phyloP scores from a whole-genome alignment of 805 yeast species.

The Cyberlindnera bimundalis region DNA sequence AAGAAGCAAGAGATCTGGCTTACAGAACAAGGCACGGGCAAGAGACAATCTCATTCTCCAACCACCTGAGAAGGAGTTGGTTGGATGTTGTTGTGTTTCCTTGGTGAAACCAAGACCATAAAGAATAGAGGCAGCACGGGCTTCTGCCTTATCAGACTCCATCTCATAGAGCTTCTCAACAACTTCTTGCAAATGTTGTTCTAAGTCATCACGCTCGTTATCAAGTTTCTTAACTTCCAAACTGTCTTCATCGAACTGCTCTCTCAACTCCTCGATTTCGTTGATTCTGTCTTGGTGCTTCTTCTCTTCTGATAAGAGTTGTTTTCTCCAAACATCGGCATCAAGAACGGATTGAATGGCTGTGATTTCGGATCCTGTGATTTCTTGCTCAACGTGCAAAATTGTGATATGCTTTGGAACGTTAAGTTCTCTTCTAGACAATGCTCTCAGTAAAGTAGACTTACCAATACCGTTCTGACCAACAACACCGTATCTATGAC shows the following conservation, averaged over 20 bases:
- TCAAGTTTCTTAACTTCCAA: conserved; percentile 76
- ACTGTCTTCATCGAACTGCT: conserved; percentile 72
- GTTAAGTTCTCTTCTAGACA: conserved; percentile 88
- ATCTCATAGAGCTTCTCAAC: conserved; percentile 82
- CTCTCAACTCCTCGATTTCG: conserved; percentile 68
- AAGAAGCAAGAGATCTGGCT: conserved; percentile 86
- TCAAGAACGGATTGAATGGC: conserved; percentile 96
- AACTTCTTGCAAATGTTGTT: conserved; percentile 70
- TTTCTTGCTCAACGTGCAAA: conserved; percentile 96
- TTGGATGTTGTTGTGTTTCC: conserved; percentile 77
- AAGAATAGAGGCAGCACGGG: conserved; percentile 91
- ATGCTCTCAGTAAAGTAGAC: conserved; percentile 86
- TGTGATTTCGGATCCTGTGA: conserved; percentile 85
- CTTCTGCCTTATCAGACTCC: conserved; percentile 97
- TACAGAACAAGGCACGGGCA: conserved; percentile 96
- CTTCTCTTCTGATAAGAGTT: conserved; percentile 69
- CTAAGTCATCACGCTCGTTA: conserved; percentile 86
- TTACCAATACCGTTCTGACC: conserved; percentile 99
- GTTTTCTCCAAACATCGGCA: conserved; percentile 99
- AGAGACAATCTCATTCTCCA: conserved; percentile 99
- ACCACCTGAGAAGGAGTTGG: conserved; percentile 97
- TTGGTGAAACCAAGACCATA: conserved; percentile 91
- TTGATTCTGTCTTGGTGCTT: conserved; percentile 69
- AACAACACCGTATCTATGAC: conserved; percentile 94
- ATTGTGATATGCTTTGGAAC: conserved; percentile 95